These are phyloP conservation scores for Cryptococcus sp. DNA, from an alignment of 1,284 basidiomycete species.

Conservation along the genomic window DNA sequence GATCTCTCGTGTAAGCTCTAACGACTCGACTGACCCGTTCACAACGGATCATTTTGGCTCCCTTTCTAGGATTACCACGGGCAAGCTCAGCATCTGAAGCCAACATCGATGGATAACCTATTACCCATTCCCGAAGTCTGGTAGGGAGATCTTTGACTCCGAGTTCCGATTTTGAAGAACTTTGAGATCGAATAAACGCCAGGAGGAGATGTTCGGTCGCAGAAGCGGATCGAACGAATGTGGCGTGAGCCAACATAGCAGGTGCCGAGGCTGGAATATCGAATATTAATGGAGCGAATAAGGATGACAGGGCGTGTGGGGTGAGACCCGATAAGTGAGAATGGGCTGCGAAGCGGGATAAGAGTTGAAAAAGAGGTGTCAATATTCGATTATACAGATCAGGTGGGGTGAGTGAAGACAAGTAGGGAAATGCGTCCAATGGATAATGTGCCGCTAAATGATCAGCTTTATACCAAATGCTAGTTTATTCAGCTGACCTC, in stretches of 20 bases:
- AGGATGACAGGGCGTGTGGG: constrained; percentile 73
- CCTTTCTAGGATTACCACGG: constrained; percentile 58
- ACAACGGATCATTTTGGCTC: constrained; percentile 66
- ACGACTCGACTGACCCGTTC: constrained; percentile 71
- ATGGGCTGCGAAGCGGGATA: constrained; percentile 73
- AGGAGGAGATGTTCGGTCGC: constrained; percentile 85
- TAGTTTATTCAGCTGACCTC: constrained; percentile 57
- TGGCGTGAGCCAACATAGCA: constrained; percentile 71
- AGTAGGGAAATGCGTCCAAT: constrained; percentile 60
- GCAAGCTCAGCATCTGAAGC: constrained; percentile 48
- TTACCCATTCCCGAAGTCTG: constrained; percentile 77
- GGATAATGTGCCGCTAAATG: constrained; percentile 59
- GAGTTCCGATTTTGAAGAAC: constrained; percentile 55
- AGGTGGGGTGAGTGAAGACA: constrained; percentile 51
- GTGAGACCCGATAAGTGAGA: constrained; percentile 75
- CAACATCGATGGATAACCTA: constrained; percentile 70
- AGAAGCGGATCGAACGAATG: constrained; percentile 72
- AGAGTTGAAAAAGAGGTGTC: constrained; percentile 64
- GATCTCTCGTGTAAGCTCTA: constrained; percentile 72
- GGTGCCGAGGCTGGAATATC: constrained; percentile 53
- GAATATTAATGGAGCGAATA: constrained; percentile 82
- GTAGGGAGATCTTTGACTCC: constrained; percentile 63
- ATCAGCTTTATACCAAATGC: not conserved
- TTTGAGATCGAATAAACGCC: constrained; percentile 74
- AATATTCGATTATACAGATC: constrained; percentile 58